These are phyloP conservation scores for Parastagonospora nodorum DNA, from an alignment of 2,329 filamentous ascomycete genomes.

Conservation along the genomic window DNA sequence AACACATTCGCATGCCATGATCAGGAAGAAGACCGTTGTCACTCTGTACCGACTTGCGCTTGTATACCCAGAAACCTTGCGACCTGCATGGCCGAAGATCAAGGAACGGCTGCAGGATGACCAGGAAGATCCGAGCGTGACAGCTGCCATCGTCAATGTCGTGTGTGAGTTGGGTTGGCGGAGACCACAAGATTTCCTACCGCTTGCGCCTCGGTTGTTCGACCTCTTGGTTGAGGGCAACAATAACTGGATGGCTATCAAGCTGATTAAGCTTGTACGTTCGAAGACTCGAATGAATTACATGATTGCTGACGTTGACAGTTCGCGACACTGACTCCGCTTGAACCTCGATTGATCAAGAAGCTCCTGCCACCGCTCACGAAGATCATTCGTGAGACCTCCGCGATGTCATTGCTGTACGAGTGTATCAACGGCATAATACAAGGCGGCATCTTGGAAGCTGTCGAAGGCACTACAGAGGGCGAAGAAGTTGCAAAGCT, in stretches of 20 bases:
- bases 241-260: slow-evolving; percentile 99
- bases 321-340: slow-evolving; percentile 92
- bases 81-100: slow-evolving; percentile 95
- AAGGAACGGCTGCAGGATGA: slow-evolving; percentile 92
- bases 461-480: slow-evolving; percentile 76
- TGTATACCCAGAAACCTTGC: slow-evolving; percentile 93
- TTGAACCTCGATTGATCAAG: slow-evolving; percentile 88
- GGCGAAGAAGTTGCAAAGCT: slow-evolving; percentile 90
- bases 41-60: slow-evolving; percentile 91
- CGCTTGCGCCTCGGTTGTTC: slow-evolving; percentile 87
- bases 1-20: slow-evolving; percentile 80
- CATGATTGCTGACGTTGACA: slow-evolving; percentile 44
- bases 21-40: slow-evolving; percentile 95
- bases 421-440: slow-evolving; percentile 99
- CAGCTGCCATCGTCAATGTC: slow-evolving; percentile 94
- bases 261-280: slow-evolving; percentile 90
- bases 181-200: slow-evolving; percentile 89
- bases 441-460: slow-evolving; percentile 89
- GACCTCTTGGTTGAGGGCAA: slow-evolving; percentile 88
- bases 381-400: slow-evolving; percentile 90
- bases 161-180: slow-evolving; percentile 96
- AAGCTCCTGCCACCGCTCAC: slow-evolving; percentile 91
- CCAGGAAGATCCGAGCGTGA: slow-evolving; percentile 88
- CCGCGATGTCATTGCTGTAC: slow-evolving; percentile 96
- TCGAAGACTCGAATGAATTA: neutral